Conservation (phyloP, 257 asterid genomes). For the Nicotiana noctiflora region DNA sequence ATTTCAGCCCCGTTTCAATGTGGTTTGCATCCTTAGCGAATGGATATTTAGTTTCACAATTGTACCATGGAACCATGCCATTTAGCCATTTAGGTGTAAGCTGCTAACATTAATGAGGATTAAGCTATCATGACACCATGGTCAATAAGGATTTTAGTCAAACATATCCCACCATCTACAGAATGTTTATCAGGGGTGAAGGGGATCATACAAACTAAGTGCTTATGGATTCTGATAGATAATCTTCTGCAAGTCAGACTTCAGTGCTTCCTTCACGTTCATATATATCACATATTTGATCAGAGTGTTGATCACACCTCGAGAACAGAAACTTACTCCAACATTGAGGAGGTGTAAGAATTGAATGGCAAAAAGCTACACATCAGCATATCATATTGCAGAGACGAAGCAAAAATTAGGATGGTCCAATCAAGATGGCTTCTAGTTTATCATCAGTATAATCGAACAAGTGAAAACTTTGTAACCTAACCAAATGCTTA, state of each 20-base stretch:
- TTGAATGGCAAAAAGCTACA: not conserved
- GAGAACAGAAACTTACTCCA: not conserved
- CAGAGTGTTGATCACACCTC: not conserved
- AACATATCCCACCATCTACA: not conserved
- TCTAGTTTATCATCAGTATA: not conserved
- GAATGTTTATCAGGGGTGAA: not conserved
- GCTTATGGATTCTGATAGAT: not conserved
- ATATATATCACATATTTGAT: not conserved
- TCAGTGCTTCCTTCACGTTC: not conserved
- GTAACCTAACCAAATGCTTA: not conserved
- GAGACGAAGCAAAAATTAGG: not conserved
- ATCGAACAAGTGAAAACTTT: not conserved
- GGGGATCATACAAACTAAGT: not conserved
- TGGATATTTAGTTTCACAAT: not conserved
- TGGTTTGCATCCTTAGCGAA: not conserved
- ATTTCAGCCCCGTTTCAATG: not conserved
- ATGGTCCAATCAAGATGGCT: not conserved
- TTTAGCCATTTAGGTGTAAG: not conserved
- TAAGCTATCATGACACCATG: not conserved
- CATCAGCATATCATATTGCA: not conserved
- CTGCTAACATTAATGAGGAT: not conserved
- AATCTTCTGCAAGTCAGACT: not conserved
- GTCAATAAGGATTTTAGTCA: constrained; percentile 2
- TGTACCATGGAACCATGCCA: not conserved
- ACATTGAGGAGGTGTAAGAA: not conserved